Base-by-base conservation (phyloP, 345 rosid genomes). In the Hypericum androsaemum region DNA sequence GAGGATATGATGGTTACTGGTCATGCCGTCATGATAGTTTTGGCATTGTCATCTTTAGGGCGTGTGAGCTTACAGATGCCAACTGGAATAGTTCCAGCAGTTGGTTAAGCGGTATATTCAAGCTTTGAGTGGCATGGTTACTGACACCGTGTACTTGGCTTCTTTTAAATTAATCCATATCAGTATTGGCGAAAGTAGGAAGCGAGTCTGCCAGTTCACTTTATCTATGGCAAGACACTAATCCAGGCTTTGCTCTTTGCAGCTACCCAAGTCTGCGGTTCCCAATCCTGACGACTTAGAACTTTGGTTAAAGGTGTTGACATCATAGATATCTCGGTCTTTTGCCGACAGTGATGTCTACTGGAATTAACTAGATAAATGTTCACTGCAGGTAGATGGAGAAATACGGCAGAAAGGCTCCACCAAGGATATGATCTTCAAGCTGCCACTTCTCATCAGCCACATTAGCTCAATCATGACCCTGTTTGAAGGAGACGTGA, bases 401-500 rank as follows among this genome's bases (percentile, higher is more conserved):
- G 97, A 88, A 72, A 68, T 69, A 55, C 61, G 83, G 54, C 97
- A 83, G 62, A 81, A 75, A 63, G 86, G 97, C 52, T 77, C 86
- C 56, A 85, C 95, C 43, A 75, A 70, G 52, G 98, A 92, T 64
- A 88, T 83, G 96, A 84, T 90, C 40, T 88, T 77, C 65, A 84
- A 77, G 71, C 76, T 88, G 60, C 89, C 96, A 10, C 77, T 70
- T 72, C 86, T 88, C 65, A 74, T 88, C 52, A 88, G 96, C 69
- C 84, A 88, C 78, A 92, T 85, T 55, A 85, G 94, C 63, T 81
- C 90, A 15, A 74, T 88, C 28, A 83, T 88, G 98, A 85, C 95
- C 13, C 88, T 88, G 63, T 72, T 77, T 58, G 77, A 82, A 75
- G 96, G 94, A 69, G 95, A 90, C 71, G 77, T 81, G 47, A 92